Evolutionary conservation across 305 asterid species (phyloP).

Genomic region (Fraxinus ornus): DNA sequence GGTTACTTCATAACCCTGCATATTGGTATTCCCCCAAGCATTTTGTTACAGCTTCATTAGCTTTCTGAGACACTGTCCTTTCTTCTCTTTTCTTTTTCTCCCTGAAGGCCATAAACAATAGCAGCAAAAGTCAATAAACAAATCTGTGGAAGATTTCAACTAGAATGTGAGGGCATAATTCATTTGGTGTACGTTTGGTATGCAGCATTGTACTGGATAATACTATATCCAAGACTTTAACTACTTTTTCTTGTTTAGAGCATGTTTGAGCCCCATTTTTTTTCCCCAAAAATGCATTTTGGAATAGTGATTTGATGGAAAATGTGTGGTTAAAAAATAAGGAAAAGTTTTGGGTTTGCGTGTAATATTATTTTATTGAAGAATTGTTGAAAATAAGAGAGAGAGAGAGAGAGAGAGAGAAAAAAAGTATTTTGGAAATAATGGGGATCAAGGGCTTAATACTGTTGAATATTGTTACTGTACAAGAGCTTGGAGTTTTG

Average conservation of each 20-base stretch:
- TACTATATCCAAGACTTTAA: neutral
- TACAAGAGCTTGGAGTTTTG: neutral
- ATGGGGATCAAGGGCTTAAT: neutral
- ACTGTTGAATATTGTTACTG: neutral
- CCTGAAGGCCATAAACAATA: conserved; percentile 31
- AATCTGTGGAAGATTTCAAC: neutral
- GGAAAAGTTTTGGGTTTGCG: neutral
- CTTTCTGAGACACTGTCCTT: conserved; percentile 59
- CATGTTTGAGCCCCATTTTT: neutral
- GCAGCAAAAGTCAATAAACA: neutral
- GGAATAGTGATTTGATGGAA: neutral
- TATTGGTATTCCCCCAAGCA: conserved; percentile 37
- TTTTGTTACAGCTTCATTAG: conserved; percentile 58
- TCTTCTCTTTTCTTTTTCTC: conserved; percentile 71
- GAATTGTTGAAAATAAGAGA: neutral
- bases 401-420: neutral
- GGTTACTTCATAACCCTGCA: conserved; percentile 25
- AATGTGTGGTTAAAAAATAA: neutral
- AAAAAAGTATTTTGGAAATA: neutral
- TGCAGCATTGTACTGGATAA: neutral
- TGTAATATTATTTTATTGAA: neutral
- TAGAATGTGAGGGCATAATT: neutral
- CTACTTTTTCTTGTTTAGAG: neutral
- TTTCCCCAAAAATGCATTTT: neutral
- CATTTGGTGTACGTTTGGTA: neutral